Evolutionary conservation across 1,139 yeast species (phyloP), one percentile per base, ranked within the genome.

Genomic region (Scheffersomyces lignicola): DNA sequence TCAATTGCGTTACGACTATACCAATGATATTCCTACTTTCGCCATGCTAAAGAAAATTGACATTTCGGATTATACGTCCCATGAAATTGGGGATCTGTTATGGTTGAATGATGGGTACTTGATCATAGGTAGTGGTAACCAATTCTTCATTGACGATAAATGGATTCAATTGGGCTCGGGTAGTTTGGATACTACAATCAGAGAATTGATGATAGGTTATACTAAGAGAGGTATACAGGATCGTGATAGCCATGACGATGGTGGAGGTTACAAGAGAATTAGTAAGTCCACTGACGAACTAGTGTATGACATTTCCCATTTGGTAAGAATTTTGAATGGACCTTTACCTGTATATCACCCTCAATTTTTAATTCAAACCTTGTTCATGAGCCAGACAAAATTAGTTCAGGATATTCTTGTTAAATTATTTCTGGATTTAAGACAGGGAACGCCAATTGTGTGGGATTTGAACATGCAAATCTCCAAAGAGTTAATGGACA

Each of bases 321-420:
- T 89, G 38, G 86, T 85, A 29, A 66, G 87, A 12, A 81, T 88
- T 2, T 62, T 92, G 36, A 89, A 89, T 60, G 96, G 97, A 18
- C 94, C 95, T 0, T 58, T 92, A 23, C 97, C 97, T 0, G 63
- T 89, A 1, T 92, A 86, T 50, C 97, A 92, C 52, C 98, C 98
- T 0, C 96, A 89, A 56, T 74, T 88, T 40, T 62, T 92, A 28
- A 83, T 89, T 33, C 97, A 90, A 54, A 67, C 83, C 3, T 58
- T 90, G 12, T 82, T 83, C 49, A 76, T 79, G 48, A 83, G 80
- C 23, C 80, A 83, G 46, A 47, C 74, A 8, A 60, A 63, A 4
- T 53, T 80, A 4, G 94, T 81, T 1, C 73, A 79, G 42, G 73
- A 68, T 25, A 69, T 90, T 1, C 51, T 90, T 17, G 62, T 76